Base-by-base conservation (phyloP, 2,329 filamentous ascomycete genomes). In the Helminthosporium solani region DNA sequence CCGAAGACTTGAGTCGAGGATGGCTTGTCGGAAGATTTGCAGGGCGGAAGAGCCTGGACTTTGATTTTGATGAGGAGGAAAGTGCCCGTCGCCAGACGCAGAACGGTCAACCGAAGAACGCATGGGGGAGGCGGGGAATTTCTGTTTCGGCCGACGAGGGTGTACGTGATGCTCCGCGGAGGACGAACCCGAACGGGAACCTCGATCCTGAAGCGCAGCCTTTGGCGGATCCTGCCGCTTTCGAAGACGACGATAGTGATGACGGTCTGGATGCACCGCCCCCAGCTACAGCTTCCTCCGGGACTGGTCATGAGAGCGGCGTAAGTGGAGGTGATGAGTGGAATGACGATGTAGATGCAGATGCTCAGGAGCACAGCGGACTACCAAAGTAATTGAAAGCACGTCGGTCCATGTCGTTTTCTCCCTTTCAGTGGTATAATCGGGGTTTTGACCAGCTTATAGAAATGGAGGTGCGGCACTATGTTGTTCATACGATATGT, bases 11-110 rank as follows among this genome's bases (percentile, higher is more conserved):
- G 65, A 81, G 85, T 53, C 85, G 88, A 45, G 88, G 90, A 53
- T 96, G 90, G 85, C 76, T 97, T 21, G 81, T 96, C 8, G 82
- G 82, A 54, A 82, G 85, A 40, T 84, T 96, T 54, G 85, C 95
- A 49, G 88, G 87, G 44, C 79, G 73, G 67, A 72, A 71, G 54
- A 71, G 67, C 42, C 66, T 74, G 2, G 72, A 75, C 40, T 72
- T 73, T n/a, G 72, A 75, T n/a, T 76, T 78, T 2, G 78, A 74
- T 41, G 75, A 82, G 15, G 83, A 85, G 47, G 83, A 86, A 59
- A 83, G 86, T 65, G 80, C 77, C 34, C 73, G 72, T 1, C 75
- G 18, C 74, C 49, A 49, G n/a, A 39, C 51, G 8, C 50, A 53
- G 19, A 41, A 46, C 11, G 46, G 42, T 7, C 51, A 48, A n/a